Conservation (phyloP, 23 red algal genomes). For the Gracilariopsis chorda region DNA sequence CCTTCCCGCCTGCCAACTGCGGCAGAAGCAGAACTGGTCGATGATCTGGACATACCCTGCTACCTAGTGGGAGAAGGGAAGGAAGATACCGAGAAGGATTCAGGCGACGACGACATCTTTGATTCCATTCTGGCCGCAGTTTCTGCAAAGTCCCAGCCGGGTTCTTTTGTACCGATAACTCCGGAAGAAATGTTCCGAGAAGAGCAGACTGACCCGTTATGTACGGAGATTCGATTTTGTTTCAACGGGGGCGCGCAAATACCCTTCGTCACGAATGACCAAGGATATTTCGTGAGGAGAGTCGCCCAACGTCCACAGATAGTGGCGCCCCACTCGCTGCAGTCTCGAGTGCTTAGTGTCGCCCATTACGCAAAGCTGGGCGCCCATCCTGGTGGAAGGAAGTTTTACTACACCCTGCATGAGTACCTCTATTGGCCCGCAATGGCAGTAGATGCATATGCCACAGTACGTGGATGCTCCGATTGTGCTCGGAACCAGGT, state of each 20-base stretch:
- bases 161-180: too few relatives aligned
- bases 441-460: background rate
- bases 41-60: too few relatives aligned
- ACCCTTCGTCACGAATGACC: background rate
- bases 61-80: too few relatives aligned
- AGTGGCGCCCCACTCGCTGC: background rate
- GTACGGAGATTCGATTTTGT: background rate
- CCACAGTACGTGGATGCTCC: background rate
- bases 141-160: too few relatives aligned
- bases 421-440: too few relatives aligned
- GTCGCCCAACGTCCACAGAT: background rate
- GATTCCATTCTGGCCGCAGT: too few relatives aligned
- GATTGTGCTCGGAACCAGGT: background rate
- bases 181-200: too few relatives aligned
- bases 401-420: background rate
- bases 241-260: background rate
- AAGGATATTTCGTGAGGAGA: background rate
- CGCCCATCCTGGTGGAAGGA: background rate
- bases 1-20: too few relatives aligned
- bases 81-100: too few relatives aligned
- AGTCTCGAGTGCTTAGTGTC: background rate
- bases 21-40: too few relatives aligned
- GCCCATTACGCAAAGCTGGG: background rate
- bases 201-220: background rate
- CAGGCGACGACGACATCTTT: too few relatives aligned